A percentile compares a stretch with the other conserved stretches of the same genome.
Conservation (phyloP, 2,329 filamentous ascomycete genomes). For the Chaetomiaceae sp. region DNA sequence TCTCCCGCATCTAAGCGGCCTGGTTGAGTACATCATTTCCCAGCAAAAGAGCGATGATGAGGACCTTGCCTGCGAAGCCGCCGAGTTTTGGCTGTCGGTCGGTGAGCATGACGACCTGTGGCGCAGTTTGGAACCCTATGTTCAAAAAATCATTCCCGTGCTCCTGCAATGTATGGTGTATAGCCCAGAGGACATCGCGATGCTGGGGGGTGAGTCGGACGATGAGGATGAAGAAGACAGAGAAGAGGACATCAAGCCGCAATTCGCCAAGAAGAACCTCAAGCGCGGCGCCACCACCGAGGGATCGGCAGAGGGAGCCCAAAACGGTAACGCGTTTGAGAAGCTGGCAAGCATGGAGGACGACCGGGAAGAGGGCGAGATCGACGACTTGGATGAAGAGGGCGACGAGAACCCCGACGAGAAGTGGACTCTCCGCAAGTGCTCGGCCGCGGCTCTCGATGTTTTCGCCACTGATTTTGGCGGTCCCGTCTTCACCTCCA, state of each 20-base stretch:
- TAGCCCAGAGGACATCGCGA: constrained; percentile 83
- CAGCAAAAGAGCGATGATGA: constrained; percentile 86
- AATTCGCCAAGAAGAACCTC: constrained; percentile 71
- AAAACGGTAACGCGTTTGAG: constrained; percentile 53
- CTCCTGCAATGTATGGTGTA: constrained; percentile 95
- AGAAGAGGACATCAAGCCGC: constrained; percentile 84
- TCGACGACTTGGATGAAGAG: constrained; percentile 68
- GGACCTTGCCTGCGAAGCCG: constrained; percentile 87
- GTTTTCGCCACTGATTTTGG: constrained; percentile 90
- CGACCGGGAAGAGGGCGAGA: constrained; percentile 82
- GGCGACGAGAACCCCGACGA: constrained; percentile 79
- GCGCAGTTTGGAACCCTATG: constrained; percentile 68
- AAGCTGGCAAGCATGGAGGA: constrained; percentile 61
- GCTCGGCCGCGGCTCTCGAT: constrained; percentile 90
- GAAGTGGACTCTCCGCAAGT: constrained; percentile 92
- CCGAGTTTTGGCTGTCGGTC: constrained; percentile 94
- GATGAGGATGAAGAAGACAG: constrained; percentile 91
- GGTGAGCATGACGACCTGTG: constrained; percentile 82
- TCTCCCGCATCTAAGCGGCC: constrained; percentile 75
- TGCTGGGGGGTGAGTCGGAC: constrained; percentile 77
- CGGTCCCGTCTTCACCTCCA: constrained; percentile 81
- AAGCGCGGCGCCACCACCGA: constrained; percentile 53
- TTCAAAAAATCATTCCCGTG: constrained; percentile 82
- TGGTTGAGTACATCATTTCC: constrained; percentile 88
- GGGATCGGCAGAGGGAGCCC: constrained; percentile 44